phyloP scores from a whole-genome alignment of 257 asterid genomes.

The Plantago elongata region DNA sequence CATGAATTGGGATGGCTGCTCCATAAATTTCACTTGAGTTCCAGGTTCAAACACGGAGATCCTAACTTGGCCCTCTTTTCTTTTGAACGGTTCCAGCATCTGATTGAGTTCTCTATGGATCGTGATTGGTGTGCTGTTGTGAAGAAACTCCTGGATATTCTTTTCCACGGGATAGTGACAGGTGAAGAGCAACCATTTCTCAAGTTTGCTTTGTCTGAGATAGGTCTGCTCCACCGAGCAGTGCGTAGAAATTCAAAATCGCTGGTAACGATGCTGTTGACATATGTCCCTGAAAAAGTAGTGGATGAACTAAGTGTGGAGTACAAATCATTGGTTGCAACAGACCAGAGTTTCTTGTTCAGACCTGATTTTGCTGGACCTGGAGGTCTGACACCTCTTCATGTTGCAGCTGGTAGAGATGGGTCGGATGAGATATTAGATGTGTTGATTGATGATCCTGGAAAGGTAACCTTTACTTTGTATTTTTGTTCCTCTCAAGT shows the following conservation, averaged over 20 bases:
- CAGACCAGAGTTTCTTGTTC: conserved; percentile 36
- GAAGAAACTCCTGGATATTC: conserved; percentile 48
- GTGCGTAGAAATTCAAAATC: conserved; percentile 66
- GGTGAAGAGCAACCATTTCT: conserved; percentile 43
- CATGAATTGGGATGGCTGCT: conserved; percentile 84
- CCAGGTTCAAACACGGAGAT: conserved; percentile 36
- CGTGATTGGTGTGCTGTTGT: conserved; percentile 75
- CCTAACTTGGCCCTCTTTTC: conserved; percentile 33
- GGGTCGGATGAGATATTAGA: conserved; percentile 65
- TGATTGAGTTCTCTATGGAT: conserved; percentile 55
- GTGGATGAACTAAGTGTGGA: conserved; percentile 48
- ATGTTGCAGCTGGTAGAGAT: conserved; percentile 76
- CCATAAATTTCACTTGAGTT: conserved; percentile 43
- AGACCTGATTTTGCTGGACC: conserved; percentile 67
- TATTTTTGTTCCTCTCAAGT: background rate
- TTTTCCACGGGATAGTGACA: conserved; percentile 51
- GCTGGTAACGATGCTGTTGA: conserved; percentile 60
- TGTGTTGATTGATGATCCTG: conserved; percentile 69
- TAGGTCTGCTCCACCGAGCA: conserved; percentile 70
- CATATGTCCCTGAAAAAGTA: conserved; percentile 47
- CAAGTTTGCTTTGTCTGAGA: conserved; percentile 47
- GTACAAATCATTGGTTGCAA: conserved; percentile 29
- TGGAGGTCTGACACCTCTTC: conserved; percentile 79
- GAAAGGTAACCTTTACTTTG: conserved; percentile 38
- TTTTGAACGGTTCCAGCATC: conserved; percentile 57